A percentile compares a stretch with the other conserved stretches of the same genome.
Evolutionary conservation across 805 yeast genomes (phyloP).

Genomic region (Lipomyces oligophaga): DNA sequence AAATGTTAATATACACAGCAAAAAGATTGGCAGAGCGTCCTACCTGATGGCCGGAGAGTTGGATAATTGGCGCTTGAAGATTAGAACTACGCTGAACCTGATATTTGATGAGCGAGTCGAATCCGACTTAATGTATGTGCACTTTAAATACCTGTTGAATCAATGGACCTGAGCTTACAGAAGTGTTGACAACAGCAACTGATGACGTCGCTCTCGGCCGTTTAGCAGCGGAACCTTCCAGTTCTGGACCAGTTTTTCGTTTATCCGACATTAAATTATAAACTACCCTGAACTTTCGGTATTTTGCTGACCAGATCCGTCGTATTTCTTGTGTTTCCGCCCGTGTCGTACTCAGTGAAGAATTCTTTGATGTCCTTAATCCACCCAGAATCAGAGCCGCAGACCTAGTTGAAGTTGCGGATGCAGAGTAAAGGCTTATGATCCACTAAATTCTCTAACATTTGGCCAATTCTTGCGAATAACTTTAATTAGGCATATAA

Average conservation of each 20-base stretch:
- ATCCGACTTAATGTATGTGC: neutral
- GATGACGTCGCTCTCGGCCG: constrained; percentile 12
- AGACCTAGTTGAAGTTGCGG: too few relatives aligned
- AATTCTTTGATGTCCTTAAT: too few relatives aligned
- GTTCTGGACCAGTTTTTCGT: constrained; percentile 14
- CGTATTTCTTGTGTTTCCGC: too few relatives aligned
- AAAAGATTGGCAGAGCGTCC: constrained; percentile 3
- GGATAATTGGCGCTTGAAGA: constrained; percentile 28
- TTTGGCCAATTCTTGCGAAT: too few relatives aligned
- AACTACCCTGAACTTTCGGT: too few relatives aligned
- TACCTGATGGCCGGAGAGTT: constrained; percentile 29
- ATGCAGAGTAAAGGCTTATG: too few relatives aligned
- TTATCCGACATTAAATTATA: constrained; percentile 16
- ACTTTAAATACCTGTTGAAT: constrained; percentile 17
- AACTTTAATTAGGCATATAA: too few relatives aligned
- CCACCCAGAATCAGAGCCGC: too few relatives aligned
- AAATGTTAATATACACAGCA: neutral
- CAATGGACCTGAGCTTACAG: constrained; percentile 18
- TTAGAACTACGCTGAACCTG: constrained; percentile 25
- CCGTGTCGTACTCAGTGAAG: too few relatives aligned
- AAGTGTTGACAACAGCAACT: constrained; percentile 27
- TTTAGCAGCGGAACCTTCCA: constrained; percentile 4
- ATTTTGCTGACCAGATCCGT: too few relatives aligned
- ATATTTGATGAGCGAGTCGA: neutral
- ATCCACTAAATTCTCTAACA: too few relatives aligned